Evolutionary conservation across 495 filamentous ascomycete species (phyloP), one percentile per base, ranked within the genome.

Genomic region (Antarctomyces pellizariae): DNA sequence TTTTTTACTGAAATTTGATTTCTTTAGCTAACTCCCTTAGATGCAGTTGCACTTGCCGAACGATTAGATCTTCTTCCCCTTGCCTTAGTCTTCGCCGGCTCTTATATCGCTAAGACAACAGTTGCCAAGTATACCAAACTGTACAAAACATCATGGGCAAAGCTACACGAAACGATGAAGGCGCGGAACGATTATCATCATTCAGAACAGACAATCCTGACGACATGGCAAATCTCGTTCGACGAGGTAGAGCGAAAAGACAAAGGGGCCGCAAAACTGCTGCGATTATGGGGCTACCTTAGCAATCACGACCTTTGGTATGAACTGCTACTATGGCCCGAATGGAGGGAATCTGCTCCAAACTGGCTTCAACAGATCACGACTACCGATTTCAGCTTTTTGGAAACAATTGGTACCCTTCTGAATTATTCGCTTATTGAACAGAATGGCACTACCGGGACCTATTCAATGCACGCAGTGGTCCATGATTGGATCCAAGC

Each of bases 291-390:
- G 47, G 52, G 52, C 20, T 52, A 34, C 29, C 54, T 60, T 24
- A 50, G 57, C 35, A 57, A 57, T 38, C 50, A 52, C 35, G 57
- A 63, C 35, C 44, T 62, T 29, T 63, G 56, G 57, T 57, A 43
- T 33, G 44, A 57, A 29, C 38, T 62, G 22, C 18, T 45, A 17
- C 17, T 38, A 22, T 36, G 33, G 37, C 34, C 32, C 24, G 18
- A 14, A 21, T 31, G 6, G 10, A 21, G 35, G 28, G 21, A 18
- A 5, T 14, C 7, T 17, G 13, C 23, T 13, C 36, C 36, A n/a
- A 31, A 23, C 15, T 49, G 37, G 47, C 37, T 49, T 24, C 29
- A 25, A 35, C 24, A 44, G n/a, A 34, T 46, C 12, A 39, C 37
- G 26, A 28, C 23, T 18, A 36, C 32, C 28, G 38, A 49, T 28